phyloP scores from a whole-genome alignment of 352 stramenopile species.

The Elongisporangium senticosum region DNA sequence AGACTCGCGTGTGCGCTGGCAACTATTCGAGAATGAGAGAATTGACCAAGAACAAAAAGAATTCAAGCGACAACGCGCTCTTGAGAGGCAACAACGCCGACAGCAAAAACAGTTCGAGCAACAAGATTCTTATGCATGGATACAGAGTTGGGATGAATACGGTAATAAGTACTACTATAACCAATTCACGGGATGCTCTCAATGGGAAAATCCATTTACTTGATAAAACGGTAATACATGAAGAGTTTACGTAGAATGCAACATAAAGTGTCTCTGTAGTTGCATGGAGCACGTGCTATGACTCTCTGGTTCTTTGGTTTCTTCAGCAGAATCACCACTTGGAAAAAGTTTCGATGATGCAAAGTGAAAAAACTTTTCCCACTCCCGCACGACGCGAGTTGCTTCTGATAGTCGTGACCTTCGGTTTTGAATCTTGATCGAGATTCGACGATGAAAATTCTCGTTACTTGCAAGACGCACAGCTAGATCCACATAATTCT shows the following conservation, averaged over 20 bases:
- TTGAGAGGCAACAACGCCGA: slow-evolving; percentile 24
- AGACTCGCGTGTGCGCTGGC: slow-evolving; percentile 27
- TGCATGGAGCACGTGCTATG: slow-evolving; percentile 1
- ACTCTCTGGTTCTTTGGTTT: slow-evolving; percentile 1
- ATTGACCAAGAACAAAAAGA: slow-evolving; percentile 19
- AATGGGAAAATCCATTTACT: slow-evolving; percentile 38
- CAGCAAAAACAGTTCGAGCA: slow-evolving; percentile 28
- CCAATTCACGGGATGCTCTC: slow-evolving; percentile 32
- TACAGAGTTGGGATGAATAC: slow-evolving; percentile 35
- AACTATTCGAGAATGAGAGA: slow-evolving; percentile 16
- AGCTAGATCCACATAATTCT: slow-evolving; percentile 48
- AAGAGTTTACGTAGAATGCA: slow-evolving; percentile 3
- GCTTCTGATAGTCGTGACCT: slow-evolving; percentile 40
- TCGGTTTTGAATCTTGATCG: slow-evolving; percentile 30
- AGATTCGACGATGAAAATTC: slow-evolving; percentile 39
- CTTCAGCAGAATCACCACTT: slow-evolving; percentile 7
- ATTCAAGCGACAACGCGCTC: slow-evolving; percentile 23
- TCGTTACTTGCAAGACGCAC: slow-evolving; percentile 42
- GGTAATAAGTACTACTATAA: slow-evolving; percentile 71
- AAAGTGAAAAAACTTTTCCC: slow-evolving; percentile 69
- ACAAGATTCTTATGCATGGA: slow-evolving; percentile 29
- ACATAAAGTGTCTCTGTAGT: slow-evolving; percentile 2
- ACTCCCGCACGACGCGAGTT: slow-evolving; percentile 41
- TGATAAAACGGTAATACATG: slow-evolving; percentile 1
- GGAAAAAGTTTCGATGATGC: slow-evolving; percentile 22